Conservation (phyloP, 2,329 filamentous ascomycete genomes). For the Pseudocercospora eumusae region DNA sequence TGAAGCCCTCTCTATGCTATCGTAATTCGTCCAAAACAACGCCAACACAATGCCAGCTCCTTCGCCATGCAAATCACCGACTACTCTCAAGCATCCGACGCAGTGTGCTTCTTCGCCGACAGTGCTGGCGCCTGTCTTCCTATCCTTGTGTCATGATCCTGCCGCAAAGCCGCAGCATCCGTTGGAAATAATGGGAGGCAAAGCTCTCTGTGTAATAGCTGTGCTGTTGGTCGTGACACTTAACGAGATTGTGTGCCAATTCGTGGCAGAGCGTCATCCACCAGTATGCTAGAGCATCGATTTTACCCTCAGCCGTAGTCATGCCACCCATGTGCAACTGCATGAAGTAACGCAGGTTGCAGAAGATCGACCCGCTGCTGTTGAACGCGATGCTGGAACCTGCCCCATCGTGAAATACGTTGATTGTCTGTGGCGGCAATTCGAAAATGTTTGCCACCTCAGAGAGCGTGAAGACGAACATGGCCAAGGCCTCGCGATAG, state of each 20-base stretch:
- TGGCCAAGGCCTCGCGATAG: constrained; percentile 64
- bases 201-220: constrained; percentile 85
- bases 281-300: constrained; percentile 81
- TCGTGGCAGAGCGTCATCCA: constrained; percentile 96
- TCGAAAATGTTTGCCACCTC: constrained; percentile 73
- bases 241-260: constrained; percentile 88
- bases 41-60: not conserved
- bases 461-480: constrained; percentile 68
- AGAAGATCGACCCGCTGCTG: constrained; percentile 81
- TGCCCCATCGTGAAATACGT: constrained; percentile 81
- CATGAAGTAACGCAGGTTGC: constrained; percentile 85
- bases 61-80: not conserved
- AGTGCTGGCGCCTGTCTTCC: not conserved
- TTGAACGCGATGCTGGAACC: constrained; percentile 94
- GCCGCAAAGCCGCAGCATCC: constrained; percentile 56
- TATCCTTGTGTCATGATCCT: constrained; percentile 20
- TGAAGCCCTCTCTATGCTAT: not conserved
- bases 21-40: not conserved
- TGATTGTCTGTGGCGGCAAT: constrained; percentile 67
- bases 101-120: not conserved
- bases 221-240: constrained; percentile 74
- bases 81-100: not conserved
- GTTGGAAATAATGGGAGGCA: constrained; percentile 73
- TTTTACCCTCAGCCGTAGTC: constrained; percentile 53
- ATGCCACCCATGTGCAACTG: constrained; percentile 66